Percentiles rank a stretch among this genome's conserved stretches.
Conservation (phyloP, 1,139 yeast species). For the Lodderomyces parapsilosis region DNA sequence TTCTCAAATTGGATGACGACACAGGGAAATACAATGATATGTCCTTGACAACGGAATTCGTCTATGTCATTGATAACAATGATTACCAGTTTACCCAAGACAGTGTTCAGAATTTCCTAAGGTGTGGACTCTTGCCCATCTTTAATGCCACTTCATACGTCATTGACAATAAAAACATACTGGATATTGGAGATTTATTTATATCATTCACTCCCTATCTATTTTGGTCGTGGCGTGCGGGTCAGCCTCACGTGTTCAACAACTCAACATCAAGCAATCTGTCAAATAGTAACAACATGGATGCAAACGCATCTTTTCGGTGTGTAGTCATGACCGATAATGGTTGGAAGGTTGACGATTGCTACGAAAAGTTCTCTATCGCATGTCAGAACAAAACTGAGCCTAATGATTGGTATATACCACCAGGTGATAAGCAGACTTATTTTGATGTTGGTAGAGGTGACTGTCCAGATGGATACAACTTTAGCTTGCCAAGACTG, state of each 20-base stretch:
- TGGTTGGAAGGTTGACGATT: conserved; percentile 64
- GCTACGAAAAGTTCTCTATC: conserved; percentile 52
- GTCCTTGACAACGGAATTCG: conserved; percentile 31
- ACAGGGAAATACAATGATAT: conserved; percentile 16
- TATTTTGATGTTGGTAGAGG: conserved; percentile 53
- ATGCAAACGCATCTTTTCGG: conserved; percentile 38
- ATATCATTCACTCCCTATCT: conserved; percentile 27
- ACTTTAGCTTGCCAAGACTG: conserved; percentile 59
- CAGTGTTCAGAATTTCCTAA: conserved; percentile 34
- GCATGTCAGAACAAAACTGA: conserved; percentile 53
- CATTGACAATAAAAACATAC: conserved; percentile 13
- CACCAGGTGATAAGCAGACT: conserved; percentile 24
- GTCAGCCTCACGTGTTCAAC: conserved; percentile 35
- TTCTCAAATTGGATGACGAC: conserved; percentile 9
- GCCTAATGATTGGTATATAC: conserved; percentile 50
- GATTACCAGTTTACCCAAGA: conserved; percentile 28
- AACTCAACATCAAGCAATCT: background rate
- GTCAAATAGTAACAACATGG: conserved; percentile 13
- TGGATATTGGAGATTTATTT: conserved; percentile 17
- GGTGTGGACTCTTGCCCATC: conserved; percentile 63
- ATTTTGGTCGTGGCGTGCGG: conserved; percentile 72
- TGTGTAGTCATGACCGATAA: conserved; percentile 56
- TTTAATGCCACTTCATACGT: conserved; percentile 37
- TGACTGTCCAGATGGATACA: conserved; percentile 51
- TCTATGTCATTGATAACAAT: conserved; percentile 35